Conservation (phyloP, 768 basidiomycete genomes). For the Termitomyces heimii region DNA sequence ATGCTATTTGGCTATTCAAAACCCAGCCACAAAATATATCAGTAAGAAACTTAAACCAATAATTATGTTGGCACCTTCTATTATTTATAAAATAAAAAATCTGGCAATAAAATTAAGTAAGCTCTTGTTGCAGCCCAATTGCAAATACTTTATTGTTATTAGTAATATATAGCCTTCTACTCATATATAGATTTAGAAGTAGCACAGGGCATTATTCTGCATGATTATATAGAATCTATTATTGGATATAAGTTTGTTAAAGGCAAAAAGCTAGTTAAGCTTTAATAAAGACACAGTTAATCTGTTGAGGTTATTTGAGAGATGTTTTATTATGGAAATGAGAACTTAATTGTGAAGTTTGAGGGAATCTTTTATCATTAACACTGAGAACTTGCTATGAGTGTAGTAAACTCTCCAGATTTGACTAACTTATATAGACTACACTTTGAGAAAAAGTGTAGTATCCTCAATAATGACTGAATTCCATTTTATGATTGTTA, state of each 20-base stretch:
- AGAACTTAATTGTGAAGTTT: not conserved
- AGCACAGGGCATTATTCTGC: not conserved
- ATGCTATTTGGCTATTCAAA: not conserved
- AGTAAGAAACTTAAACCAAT: not conserved
- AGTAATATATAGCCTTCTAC: not conserved
- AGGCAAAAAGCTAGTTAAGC: not conserved
- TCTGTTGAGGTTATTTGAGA: not conserved
- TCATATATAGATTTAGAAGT: not conserved
- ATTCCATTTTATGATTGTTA: not conserved
- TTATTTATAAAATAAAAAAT: not conserved
- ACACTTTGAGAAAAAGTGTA: not conserved
- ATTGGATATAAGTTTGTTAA: not conserved
- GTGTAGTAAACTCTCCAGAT: not conserved
- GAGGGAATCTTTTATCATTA: not conserved
- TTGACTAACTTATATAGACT: not conserved
- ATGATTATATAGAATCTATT: no score
- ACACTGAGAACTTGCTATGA: not conserved
- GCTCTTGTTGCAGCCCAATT: not conserved
- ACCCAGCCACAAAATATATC: not conserved
- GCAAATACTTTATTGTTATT: not conserved
- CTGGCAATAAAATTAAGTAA: not conserved
- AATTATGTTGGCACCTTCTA: not conserved
- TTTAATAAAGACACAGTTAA: not conserved
- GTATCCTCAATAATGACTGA: not conserved
- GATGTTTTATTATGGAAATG: not conserved